Percentiles rank a stretch among this genome's conserved stretches.
Conservation (phyloP, 345 rosid species). For the Salix suchowensis region DNA sequence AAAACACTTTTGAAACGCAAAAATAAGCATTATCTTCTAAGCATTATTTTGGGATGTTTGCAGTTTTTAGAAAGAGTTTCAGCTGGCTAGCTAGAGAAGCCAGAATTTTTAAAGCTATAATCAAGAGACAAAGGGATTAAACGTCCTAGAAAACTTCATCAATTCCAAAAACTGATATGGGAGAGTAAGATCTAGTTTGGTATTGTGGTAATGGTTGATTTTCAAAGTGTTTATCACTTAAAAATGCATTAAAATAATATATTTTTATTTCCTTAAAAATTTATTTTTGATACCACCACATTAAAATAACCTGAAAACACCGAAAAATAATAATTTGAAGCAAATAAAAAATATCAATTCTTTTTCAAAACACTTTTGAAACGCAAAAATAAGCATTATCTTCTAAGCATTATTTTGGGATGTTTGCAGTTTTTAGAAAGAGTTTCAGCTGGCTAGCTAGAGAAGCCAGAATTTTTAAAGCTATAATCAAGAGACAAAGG, state of each 20-base stretch:
- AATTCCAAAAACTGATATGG: background rate
- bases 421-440: background rate
- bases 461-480: background rate
- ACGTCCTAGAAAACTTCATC: background rate
- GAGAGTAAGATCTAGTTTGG: background rate
- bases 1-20: no score
- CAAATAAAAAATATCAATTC: no score
- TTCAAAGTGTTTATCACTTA: no score
- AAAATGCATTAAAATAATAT: no score
- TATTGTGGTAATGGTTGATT: no score
- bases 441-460: background rate
- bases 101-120: background rate
- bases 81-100: background rate
- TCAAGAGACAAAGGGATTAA: background rate
- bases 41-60: background rate
- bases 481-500: background rate
- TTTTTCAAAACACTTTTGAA: no score
- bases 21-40: no score
- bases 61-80: background rate
- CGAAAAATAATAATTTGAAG: no score
- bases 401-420: background rate
- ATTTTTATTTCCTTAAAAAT: no score
- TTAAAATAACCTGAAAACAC: no score
- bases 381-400: no score
- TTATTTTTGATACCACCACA: no score